Percentiles rank a stretch among this genome's conserved stretches.
Conservation (phyloP, 1,139 yeast genomes). For the Suhomyces anneliseae region DNA sequence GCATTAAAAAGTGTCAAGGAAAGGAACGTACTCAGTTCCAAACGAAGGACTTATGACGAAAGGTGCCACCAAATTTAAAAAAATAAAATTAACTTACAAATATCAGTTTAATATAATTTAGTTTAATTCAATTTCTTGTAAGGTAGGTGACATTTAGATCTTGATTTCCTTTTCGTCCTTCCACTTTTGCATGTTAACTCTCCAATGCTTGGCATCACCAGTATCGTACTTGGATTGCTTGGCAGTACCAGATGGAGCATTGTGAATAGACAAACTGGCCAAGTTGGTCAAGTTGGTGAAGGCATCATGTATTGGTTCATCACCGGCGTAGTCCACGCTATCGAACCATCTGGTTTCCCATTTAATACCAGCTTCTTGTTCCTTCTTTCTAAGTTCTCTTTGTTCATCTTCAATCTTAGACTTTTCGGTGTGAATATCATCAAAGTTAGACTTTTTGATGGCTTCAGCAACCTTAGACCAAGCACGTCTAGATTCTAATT, state of each 20-base stretch:
- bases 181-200: constrained; percentile 57
- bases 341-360: constrained; percentile 87
- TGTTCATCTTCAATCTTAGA: constrained; percentile 77
- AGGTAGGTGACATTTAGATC: constrained; percentile 18
- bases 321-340: constrained; percentile 44
- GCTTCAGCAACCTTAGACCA: constrained; percentile 92
- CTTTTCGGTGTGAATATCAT: constrained; percentile 71
- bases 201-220: constrained; percentile 64
- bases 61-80: not conserved
- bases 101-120: not conserved
- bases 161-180: constrained; percentile 58
- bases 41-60: too few species aligned
- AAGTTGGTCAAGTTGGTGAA: constrained; percentile 53
- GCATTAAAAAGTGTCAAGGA: too few species aligned
- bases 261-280: constrained; percentile 58
- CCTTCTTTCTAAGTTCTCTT: constrained; percentile 75
- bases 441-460: constrained; percentile 69
- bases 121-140: not conserved
- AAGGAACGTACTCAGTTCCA: too few species aligned
- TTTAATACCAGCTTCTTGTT: constrained; percentile 54
- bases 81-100: not conserved
- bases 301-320: constrained; percentile 35
- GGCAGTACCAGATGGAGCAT: constrained; percentile 67
- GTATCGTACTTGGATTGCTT: constrained; percentile 52
- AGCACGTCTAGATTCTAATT: constrained; percentile 77